Base-by-base conservation (phyloP, 2,329 filamentous ascomycete genomes). In the Corinectria fuckeliana region DNA sequence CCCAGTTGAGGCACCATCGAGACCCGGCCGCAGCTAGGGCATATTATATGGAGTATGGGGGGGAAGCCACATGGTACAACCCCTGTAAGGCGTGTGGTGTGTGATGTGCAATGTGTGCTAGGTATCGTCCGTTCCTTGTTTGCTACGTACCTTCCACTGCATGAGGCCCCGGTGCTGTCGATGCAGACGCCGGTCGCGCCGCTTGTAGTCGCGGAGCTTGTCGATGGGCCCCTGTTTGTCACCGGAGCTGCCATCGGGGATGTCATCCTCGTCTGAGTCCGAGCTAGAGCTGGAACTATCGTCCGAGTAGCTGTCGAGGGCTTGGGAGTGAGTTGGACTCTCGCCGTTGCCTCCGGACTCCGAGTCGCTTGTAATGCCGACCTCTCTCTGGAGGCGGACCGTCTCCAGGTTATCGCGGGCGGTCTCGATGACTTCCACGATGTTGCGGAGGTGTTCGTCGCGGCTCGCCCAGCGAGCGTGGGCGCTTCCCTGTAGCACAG, bases 131-230 rank as follows among this genome's bases (percentile, higher is more conserved):
- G 7, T 32, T 32, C 30, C 14, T 6, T 32, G 30, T 32, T 13
- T 32, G 30, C 28, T 50, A 53, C 73, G 67, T 65, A 77, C 75
- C 72, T 78, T 78, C 86, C 88, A 92, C 75, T 92, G 90, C 90
- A 92, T 92, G 38, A 90, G 71, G 0, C 90, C 90, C 20, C 87
- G 77, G 69, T 92, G 87, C 70, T 85, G 83, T 48, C 88, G 78
- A 72, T 91, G 88, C 63, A 90, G 75, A 60, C 84, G 81, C 73
- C 83, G 85, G 63, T 82, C 78, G 65, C 87, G 79, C 57, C 81
- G 78, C 70, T 83, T 85, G 70, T 88, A 90, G 60, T 90, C 87
- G 56, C 81, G 82, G 44, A 87, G 59, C 70, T 84, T 79, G 41
- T 82, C 81, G 9, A 78, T 57, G 79, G 74, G 34, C 77, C 70